A percentile compares a stretch with the other conserved stretches of the same genome.
phyloP scores from a whole-genome alignment of 2,329 filamentous ascomycete genomes.

The Nemania bipapillata region DNA sequence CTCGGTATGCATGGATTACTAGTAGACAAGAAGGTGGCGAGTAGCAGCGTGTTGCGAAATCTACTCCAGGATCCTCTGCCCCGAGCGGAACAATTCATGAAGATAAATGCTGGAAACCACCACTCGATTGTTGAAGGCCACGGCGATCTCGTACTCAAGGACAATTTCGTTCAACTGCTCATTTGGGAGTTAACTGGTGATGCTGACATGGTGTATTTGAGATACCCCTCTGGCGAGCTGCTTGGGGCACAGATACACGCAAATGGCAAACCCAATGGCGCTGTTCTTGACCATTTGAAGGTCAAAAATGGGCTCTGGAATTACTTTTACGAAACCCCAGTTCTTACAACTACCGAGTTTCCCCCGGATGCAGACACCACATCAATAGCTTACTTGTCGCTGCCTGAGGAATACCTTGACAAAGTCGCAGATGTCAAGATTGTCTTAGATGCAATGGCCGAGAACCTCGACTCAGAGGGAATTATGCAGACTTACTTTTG shows the following conservation, averaged over 20 bases:
- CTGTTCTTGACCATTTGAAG: neutral
- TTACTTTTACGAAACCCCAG: constrained; percentile 36
- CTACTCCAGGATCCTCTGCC: constrained; percentile 4
- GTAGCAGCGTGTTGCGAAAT: constrained; percentile 9
- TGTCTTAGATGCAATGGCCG: constrained; percentile 32
- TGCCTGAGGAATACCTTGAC: constrained; percentile 25
- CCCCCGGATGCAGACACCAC: constrained; percentile 45
- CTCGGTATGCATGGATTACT: constrained; percentile 14
- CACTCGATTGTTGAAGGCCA: constrained; percentile 48
- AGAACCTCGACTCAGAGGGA: constrained; percentile 31
- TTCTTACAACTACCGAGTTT: constrained; percentile 33
- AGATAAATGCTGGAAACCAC: neutral
- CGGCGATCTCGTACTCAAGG: constrained; percentile 43
- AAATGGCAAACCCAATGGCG: neutral
- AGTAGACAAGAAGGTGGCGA: neutral
- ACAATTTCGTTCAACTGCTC: constrained; percentile 53
- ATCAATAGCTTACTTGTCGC: constrained; percentile 40
- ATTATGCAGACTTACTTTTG: constrained; percentile 37
- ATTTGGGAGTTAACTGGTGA: constrained; percentile 53
- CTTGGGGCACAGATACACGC: neutral
- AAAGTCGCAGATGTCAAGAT: constrained; percentile 18
- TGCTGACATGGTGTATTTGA: constrained; percentile 36
- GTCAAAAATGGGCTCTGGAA: constrained; percentile 1
- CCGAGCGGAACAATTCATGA: constrained; percentile 12
- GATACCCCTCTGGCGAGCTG: constrained; percentile 34